Evolutionary conservation across 176 grass and related monocot species (phyloP), one percentile per base, ranked within the genome.

Genomic region (Carex kokanica): DNA sequence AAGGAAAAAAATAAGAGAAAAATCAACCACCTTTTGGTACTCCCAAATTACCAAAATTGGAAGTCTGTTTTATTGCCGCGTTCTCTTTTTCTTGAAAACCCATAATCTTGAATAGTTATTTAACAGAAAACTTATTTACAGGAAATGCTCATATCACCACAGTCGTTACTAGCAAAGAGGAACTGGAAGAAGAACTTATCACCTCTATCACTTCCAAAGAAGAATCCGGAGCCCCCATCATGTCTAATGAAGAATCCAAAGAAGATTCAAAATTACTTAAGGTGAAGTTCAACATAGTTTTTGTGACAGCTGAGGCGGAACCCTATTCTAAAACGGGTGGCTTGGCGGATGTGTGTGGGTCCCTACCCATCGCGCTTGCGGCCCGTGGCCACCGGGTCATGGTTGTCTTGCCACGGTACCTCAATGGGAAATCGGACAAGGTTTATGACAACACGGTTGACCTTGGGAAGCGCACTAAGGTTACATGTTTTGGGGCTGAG

Each of bases 251-350:
- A 78, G 47, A 66, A 83, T 64, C 74, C 15, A 65, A 67, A 86
- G 60, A 53, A 74, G 66, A 55, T 69, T 53, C 79, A 34, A 61
- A 60, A 45, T 18, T 59, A 86, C 83, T 86, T 88, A 64, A 85
- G 78, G 62, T 88, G 65, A 94, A 79, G 66, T 81, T 62, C 5
- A 98, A 32, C 88, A 87, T 98, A 83, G 74, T 98, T 18, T 91
- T 98, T 82, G 95, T 91, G 75, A 95, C 90, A 38, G 84, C 90
- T 2, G 95, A 98, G 88, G 95, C 92, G 75, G 86, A 87, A 82
- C 95, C 95, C 56, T 98, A 98, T 88, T 94, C 92, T 57, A 95
- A 95, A 81, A 95, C 95, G 53, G 95, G 95, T 59, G 95, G 95
- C 62, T 78, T 98, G 63, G 95, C 84, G 65, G 95, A 98, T 90